phyloP scores from a whole-genome alignment of 345 rosid genomes.

The Isatis tinctoria region DNA sequence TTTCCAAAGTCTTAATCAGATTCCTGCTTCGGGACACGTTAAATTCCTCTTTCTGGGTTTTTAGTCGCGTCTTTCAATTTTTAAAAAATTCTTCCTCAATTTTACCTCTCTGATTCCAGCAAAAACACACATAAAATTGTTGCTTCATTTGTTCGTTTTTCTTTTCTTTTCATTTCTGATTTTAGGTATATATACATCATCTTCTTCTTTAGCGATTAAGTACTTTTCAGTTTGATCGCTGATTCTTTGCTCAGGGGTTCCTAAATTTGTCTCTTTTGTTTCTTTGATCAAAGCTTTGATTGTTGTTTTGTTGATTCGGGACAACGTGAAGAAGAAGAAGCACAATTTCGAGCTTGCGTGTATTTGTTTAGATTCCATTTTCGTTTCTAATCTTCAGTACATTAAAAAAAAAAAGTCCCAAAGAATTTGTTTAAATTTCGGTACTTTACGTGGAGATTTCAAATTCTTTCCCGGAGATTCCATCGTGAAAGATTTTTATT shows the following conservation, averaged over 20 bases:
- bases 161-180: neutral
- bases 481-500: conserved; percentile 9
- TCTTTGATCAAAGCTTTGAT: conserved; percentile 6
- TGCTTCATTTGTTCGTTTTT: conserved; percentile 4
- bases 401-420: neutral
- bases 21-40: neutral
- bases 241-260: conserved; percentile 18
- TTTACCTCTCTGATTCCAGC: neutral
- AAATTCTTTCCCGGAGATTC: neutral
- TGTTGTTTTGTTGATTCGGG: conserved; percentile 3
- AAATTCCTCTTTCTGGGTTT: neutral
- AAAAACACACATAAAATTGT: neutral
- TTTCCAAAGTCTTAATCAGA: conserved; percentile 23
- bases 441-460: neutral
- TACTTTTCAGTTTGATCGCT: conserved; percentile 9
- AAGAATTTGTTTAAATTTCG: conserved; percentile 1
- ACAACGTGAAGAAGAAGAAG: conserved; percentile 21
- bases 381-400: neutral
- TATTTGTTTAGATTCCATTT: conserved; percentile 22
- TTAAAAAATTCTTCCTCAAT: neutral
- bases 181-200: neutral
- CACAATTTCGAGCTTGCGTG: conserved; percentile 20
- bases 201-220: conserved; percentile 13
- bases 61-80: neutral
- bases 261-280: neutral